phyloP scores from a whole-genome alignment of 2,329 filamentous ascomycete species.

The Phyllosticta citriasiana region DNA sequence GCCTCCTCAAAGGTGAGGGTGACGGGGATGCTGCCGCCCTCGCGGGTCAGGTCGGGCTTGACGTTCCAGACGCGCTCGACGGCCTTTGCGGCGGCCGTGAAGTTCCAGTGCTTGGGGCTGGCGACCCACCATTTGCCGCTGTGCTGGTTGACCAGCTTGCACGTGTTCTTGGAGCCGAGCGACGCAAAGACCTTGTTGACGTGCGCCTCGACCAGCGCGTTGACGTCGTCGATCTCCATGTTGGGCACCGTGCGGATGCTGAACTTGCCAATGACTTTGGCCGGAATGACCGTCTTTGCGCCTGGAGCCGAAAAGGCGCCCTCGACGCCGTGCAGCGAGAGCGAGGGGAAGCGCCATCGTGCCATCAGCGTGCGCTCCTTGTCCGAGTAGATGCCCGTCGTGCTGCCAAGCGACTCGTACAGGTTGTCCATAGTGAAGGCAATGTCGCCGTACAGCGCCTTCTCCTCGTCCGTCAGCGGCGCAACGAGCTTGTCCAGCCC shows the following conservation, averaged over 20 bases:
- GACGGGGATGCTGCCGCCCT: constrained; percentile 94
- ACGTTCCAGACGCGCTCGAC: constrained; percentile 91
- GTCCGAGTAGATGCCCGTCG: constrained; percentile 75
- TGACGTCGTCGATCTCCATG: constrained; percentile 90
- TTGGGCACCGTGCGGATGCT: constrained; percentile 94
- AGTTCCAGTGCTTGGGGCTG: constrained; percentile 98
- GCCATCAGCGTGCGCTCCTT: constrained; percentile 93
- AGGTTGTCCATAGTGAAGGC: constrained; percentile 95
- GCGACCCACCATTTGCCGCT: constrained; percentile 98
- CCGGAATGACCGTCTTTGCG: constrained; percentile 96
- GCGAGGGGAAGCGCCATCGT: constrained; percentile 87
- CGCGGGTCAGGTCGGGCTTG: constrained; percentile 86
- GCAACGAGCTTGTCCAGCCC: constrained; percentile 91
- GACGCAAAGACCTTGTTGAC: constrained; percentile 77
- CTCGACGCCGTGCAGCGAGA: constrained; percentile 90
- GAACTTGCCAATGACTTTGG: constrained; percentile 97
- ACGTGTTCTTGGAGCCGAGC: constrained; percentile 82
- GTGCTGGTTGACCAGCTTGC: constrained; percentile 75
- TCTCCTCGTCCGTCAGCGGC: constrained; percentile 76
- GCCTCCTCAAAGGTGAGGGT: constrained; percentile 96
- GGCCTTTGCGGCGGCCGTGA: constrained; percentile 87
- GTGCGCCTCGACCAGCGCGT: constrained; percentile 73
- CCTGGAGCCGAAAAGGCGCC: constrained; percentile 88
- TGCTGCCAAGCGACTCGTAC: constrained; percentile 80
- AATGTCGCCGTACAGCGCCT: constrained; percentile 77